Evolutionary conservation across 2,329 filamentous ascomycete species (phyloP), one percentile per base, ranked within the genome.

Genomic region (Clonostachys byssicola): DNA sequence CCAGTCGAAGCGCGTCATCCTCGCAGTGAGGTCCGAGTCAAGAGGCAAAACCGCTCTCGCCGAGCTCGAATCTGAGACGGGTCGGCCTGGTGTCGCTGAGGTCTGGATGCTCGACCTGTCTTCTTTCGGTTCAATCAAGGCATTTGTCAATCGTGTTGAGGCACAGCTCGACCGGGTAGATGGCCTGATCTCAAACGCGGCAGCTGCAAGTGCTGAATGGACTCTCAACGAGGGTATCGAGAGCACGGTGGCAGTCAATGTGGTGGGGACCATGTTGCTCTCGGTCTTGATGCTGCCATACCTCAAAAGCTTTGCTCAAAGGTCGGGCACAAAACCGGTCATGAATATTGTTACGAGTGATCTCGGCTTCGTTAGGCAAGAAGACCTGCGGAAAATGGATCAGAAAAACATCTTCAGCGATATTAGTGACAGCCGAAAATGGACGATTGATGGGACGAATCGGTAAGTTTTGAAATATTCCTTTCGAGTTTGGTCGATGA

Each of bases 241-340:
- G 42, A 44, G 41, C 40, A 48, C 40, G 18, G 38, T 51, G 35
- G 39, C 46, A 3, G 40, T 45, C 36, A 51, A 51, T 16, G 40
- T 42, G 12, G 36, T 48, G 35, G 65, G 64, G 4, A 77, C 71
- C 0, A 68, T 72, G 34, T 57, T 78, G 30, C 60, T 78, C 46
- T 65, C 67, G 0, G 40, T 77, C 10, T 50, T 69, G 44, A 51
- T 75, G 17, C 55, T 79, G 18, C 74, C 74, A 2, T 53, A 57
- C 23, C 51, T 79, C 52, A 62, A 63, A n/a, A 56, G 56, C 12
- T 68, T 66, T 9, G 66, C 65, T 2, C 54, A 46, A 4, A 55
- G 51, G 46, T 56, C 59, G 46, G 67, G 67, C 14, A 49, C 61
- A 5, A 55, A 51, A 43, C 67, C 71, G 12, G 61, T 62, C 18